Base-by-base conservation (phyloP, 208 protist genomes). In the Phytomonas francai region DNA sequence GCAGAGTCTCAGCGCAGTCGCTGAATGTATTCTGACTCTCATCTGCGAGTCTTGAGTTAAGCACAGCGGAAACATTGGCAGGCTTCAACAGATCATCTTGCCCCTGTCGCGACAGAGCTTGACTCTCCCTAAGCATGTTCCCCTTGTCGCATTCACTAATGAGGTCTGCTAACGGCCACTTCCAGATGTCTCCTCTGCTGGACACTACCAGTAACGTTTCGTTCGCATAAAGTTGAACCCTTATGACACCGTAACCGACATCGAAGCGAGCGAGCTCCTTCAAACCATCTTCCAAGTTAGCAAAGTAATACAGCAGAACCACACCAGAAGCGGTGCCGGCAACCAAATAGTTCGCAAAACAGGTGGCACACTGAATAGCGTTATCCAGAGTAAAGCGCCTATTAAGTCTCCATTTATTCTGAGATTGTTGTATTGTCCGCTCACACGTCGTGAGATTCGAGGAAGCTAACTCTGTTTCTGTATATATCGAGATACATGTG, bases 151-250 rank as follows among this genome's bases (percentile, higher is more conserved):
- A 64, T 12, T 25, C 58, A 32, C 28, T 57, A 5, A 95, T 63
- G 28, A 95, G 67, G 61, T 95, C 86, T 14, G 29, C 31, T 29
- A 93, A 58, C 34, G 87, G 77, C 87, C 90, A 95, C 45, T 78
- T 73, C 87, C 90, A 95, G 30, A 95, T 84, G 76, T 95, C 87
- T 2, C 90, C 87, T 19, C 71, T 74, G 32, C 72, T 79, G 8
- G 87, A 93, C 29, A 95, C 83, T 19, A 93, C 90, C 0, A 92
- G 59, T 63, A 95, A 65, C 49, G 73, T 79, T 22, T 78, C 76
- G 33, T 85, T 73, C 0, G 59, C 42, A 69, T 85, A 90, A 7
- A 93, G 74, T 69, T 93, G 87, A 68, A 86, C 71, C 6, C 79
- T 78, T 29, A 81, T 74, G 51, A 95, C 90, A 14, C 75, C 70